Evolutionary conservation across 306 rosid species (phyloP).

Genomic region (Morella rubra): DNA sequence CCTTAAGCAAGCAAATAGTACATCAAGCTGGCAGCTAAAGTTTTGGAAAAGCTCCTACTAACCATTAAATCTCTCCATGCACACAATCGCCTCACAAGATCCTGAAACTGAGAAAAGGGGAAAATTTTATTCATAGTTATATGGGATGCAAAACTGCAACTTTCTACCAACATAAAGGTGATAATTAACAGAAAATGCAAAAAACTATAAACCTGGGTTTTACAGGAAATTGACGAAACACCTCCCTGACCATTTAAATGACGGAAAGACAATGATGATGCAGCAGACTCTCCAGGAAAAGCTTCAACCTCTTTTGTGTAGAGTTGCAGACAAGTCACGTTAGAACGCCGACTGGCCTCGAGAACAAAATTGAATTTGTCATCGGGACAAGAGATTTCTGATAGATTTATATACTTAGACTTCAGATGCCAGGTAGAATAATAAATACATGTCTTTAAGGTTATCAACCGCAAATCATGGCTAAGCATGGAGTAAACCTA

Average conservation of each 20-base stretch:
- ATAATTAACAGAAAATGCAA: slow-evolving; percentile 14
- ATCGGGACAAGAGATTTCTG: slow-evolving; percentile 75
- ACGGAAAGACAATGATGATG: slow-evolving; percentile 68
- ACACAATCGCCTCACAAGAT: slow-evolving; percentile 62
- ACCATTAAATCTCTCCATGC: slow-evolving; percentile 95
- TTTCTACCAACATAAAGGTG: slow-evolving; percentile 7
- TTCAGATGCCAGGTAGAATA: slow-evolving; percentile 18
- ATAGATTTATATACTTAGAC: slow-evolving; percentile 49
- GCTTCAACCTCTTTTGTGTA: slow-evolving; percentile 71
- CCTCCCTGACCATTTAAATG: slow-evolving; percentile 46
- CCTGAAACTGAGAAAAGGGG: slow-evolving; percentile 51
- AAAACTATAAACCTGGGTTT: slow-evolving; percentile 56
- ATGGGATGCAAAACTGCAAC: slow-evolving; percentile 10
- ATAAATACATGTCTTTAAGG: slow-evolving; percentile 8
- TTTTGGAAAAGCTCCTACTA: slow-evolving; percentile 39
- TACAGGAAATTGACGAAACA: slow-evolving; percentile 46
- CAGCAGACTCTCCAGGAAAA: slow-evolving; percentile 80
- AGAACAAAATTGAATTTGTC: slow-evolving; percentile 75
- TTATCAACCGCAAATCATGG: background rate
- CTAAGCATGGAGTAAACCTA: background rate
- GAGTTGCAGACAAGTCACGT: slow-evolving; percentile 72
- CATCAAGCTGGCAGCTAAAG: slow-evolving; percentile 16
- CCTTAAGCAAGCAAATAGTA: background rate
- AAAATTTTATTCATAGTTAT: slow-evolving; percentile 13
- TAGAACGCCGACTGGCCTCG: slow-evolving; percentile 94